Conservation (phyloP, 192 early-diverging fungal genomes). For the Linnemannia schmuckeri region DNA sequence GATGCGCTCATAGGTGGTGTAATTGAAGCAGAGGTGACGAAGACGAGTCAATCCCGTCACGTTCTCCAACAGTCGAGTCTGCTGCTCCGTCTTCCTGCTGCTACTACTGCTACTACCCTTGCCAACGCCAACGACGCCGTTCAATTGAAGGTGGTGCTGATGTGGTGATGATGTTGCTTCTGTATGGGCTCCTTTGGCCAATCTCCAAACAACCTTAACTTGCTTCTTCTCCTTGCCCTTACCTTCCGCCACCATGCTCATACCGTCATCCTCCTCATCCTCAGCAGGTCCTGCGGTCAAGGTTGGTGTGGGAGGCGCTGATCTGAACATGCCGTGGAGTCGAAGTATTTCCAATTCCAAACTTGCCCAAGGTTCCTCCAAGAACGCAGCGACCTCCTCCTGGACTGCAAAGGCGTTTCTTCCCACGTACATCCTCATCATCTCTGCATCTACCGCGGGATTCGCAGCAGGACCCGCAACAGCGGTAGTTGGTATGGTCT, state of each 20-base stretch:
- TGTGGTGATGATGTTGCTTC: neutral
- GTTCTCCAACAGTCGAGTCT: neutral
- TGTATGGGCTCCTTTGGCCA: neutral
- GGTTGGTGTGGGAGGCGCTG: neutral
- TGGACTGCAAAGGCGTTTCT: conserved; percentile 3
- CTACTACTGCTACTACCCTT: neutral
- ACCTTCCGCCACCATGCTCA: neutral
- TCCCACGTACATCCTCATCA: neutral
- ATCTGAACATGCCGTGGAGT: conserved; percentile 15
- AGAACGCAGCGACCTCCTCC: conserved; percentile 22
- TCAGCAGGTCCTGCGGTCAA: neutral
- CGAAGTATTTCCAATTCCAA: conserved; percentile 6
- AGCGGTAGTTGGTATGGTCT: neutral
- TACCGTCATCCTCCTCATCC: neutral
- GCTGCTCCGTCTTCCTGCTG: neutral
- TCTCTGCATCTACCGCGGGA: neutral
- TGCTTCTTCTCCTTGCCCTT: neutral
- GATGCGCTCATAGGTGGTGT: neutral
- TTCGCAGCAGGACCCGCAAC: neutral
- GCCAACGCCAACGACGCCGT: neutral
- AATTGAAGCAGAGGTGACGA: conserved; percentile 2
- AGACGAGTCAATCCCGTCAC: neutral
- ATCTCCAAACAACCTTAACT: neutral
- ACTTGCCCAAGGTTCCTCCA: conserved; percentile 24
- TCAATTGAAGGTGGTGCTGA: neutral